Evolutionary conservation across 768 basidiomycete genomes (phyloP).

Genomic region (Postia placenta): DNA sequence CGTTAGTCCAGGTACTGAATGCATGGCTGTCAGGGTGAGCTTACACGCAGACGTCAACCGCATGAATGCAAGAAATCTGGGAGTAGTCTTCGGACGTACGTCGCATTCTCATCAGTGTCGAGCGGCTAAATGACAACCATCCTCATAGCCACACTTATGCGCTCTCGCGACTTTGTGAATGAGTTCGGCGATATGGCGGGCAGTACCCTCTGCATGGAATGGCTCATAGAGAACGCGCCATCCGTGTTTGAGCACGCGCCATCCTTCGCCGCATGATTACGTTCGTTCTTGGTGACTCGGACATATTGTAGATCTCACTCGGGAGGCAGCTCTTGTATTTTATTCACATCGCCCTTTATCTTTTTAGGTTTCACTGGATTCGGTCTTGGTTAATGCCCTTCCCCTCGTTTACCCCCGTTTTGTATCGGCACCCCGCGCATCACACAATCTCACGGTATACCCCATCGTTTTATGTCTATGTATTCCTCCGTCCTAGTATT

Average conservation of each 20-base stretch:
- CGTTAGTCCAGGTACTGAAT: neutral
- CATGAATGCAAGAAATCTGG: slow-evolving; percentile 93
- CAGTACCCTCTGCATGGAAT: slow-evolving; percentile 89
- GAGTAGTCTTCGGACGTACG: slow-evolving; percentile 98
- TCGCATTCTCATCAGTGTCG: neutral
- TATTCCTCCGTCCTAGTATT: slow-evolving; percentile 5
- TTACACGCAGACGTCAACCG: slow-evolving; percentile 68
- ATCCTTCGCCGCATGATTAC: slow-evolving; percentile 1
- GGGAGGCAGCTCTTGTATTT: slow-evolving; percentile 5
- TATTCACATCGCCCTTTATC: slow-evolving; percentile 1
- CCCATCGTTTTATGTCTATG: slow-evolving; percentile 5
- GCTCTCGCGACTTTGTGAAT: slow-evolving; percentile 75
- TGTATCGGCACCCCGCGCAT: slow-evolving; percentile 2
- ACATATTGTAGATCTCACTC: neutral
- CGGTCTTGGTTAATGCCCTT: neutral
- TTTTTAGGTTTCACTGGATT: slow-evolving; percentile 1
- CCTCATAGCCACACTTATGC: slow-evolving; percentile 81
- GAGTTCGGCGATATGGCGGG: slow-evolving; percentile 99
- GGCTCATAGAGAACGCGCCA: slow-evolving; percentile 87
- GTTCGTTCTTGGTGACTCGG: neutral
- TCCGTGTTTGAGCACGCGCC: slow-evolving; percentile 34
- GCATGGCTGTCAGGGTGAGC: slow-evolving; percentile 40
- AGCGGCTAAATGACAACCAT: neutral
- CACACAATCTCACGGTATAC: slow-evolving; percentile 5
- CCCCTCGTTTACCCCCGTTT: neutral